Evolutionary conservation across 2,329 filamentous ascomycete species (phyloP), one percentile per base, ranked within the genome.

Genomic region (Domatiomyces catenatus): DNA sequence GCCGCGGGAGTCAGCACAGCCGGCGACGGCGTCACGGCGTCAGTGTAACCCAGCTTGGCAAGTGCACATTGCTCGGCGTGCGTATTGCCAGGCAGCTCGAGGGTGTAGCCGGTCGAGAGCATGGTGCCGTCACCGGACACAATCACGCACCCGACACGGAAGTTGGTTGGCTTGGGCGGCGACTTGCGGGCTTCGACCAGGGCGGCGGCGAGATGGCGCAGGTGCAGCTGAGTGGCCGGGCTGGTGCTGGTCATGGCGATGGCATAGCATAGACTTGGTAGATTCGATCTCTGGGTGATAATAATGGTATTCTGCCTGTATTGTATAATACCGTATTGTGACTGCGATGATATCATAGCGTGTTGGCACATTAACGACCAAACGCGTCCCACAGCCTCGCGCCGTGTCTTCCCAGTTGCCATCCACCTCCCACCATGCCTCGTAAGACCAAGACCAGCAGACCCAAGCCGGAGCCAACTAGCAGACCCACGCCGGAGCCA

Each of bases 31-130:
- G 56, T 57, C 55, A 66, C 63, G 42, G 51, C 53, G 47, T 60
- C 46, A 10, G 69, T 68, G 69, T 61, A 19, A 1, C 67, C 67
- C 46, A 66, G 69, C 57, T 98, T 96, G 47, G 81, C 68, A 51
- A 98, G 75, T 62, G 87, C 94, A 66, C 84, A 90, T 69, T 98
- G 88, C 64, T 98, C 92, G 2, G 92, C 92, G 63, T 98, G 92
- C 0, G 92, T 96, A 69, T 98, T 98, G 43, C 90, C 92, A 0
- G 80, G 75, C 3, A 89, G 79, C 67, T 98, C 90, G 52, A 95
- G 75, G 0, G 92, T 95, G 69, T 90, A 96, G 50, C 92, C 90
- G 1, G 86, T 85, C 0, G 84, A 78, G 24, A 93, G 73, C 52
- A 93, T 71, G 58, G 15, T 22, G 28, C 32, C 63, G 62, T 49